Evolutionary conservation across 1,284 basidiomycete species (phyloP), one percentile per base, ranked within the genome.

Genomic region (Puccinia brachypodii): DNA sequence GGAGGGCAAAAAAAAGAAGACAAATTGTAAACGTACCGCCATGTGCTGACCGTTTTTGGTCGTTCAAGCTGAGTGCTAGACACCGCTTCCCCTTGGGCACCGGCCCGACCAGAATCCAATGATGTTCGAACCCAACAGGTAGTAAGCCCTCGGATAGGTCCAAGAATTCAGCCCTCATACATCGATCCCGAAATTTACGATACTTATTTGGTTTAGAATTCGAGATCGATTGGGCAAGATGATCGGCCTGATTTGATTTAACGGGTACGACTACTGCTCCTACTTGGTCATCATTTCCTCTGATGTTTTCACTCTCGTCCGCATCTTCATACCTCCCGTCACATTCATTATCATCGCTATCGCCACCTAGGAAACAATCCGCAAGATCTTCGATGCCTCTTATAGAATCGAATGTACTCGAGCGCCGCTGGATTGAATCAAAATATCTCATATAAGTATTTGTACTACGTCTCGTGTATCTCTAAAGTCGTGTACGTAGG

Each of bases 81-180:
- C 69, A 80, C 36, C 69, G 47, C 60, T 73, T 53, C 19, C 78
- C 78, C 38, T 73, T 80, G 7, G 78, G 78, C 11, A 80, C 40
- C 11, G 78, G 78, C 14, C 78, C 78, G 14, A 80, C 69, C 68
- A 73, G 25, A 28, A 80, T 44, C 78, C 78, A 80, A 50, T 80
- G 40, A 4, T 62, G 7, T 25, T 80, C 69, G 42, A 73, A 80
- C 22, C 40, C 31, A 19, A 53, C 69, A 25, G 78, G 78, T n/a
- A n/a, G n/a, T 25, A 80, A 64, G 25, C 78, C 69, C 3, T n/a
- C 1, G 16, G 69, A 80, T 1, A 80, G 69, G 44, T 80, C 78
- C 19, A 80, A 58, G n/a, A 62, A 68, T 58, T 80, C 78, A 11
- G 69, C 78, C 31, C 56, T 38, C 78, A 80, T 80, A 42, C 53